A percentile compares a stretch with the other conserved stretches of the same genome.
Evolutionary conservation across 2,329 filamentous ascomycete species (phyloP).

Genomic region (Fusarium abutilonis): DNA sequence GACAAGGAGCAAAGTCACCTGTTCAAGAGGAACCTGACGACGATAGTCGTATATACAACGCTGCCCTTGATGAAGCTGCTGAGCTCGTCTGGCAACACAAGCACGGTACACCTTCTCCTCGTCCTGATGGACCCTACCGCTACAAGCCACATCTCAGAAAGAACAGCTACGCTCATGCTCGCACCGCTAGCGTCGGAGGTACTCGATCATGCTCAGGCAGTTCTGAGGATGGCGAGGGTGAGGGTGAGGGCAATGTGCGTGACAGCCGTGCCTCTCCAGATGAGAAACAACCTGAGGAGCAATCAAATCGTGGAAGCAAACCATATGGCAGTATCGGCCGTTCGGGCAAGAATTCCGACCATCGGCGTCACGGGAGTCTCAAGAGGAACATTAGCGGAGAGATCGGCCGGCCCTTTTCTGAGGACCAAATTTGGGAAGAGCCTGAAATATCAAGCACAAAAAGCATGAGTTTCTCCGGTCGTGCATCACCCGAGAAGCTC

Average conservation of each 20-base stretch:
- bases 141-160: conserved; percentile 76
- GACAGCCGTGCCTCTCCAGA: conserved; percentile 46
- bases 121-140: conserved; percentile 70
- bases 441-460: conserved; percentile 61
- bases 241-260: conserved; percentile 55
- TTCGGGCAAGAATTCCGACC: conserved; percentile 50
- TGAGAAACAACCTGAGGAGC: conserved; percentile 28
- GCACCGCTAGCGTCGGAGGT: conserved; percentile 65
- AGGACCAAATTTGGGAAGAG: conserved; percentile 90
- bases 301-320: conserved; percentile 48
- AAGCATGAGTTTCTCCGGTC: conserved; percentile 34
- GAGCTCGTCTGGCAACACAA: conserved; percentile 82
- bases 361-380: conserved; percentile 70
- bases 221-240: conserved; percentile 61
- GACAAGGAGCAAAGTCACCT: conserved; percentile 48
- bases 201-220: conserved; percentile 62
- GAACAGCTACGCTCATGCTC: conserved; percentile 75
- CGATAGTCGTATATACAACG: conserved; percentile 73
- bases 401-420: conserved; percentile 72
- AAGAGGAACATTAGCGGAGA: conserved; percentile 78
- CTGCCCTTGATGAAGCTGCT: conserved; percentile 79
- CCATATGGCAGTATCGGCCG: conserved; percentile 55
- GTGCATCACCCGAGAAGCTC: conserved; percentile 49
- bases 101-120: conserved; percentile 62
- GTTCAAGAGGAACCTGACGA: conserved; percentile 52